These are phyloP conservation scores for Thuidium tamariscinum DNA, from an alignment of 225 moss, liverwort and hornwort genomes.

Conservation along the genomic window DNA sequence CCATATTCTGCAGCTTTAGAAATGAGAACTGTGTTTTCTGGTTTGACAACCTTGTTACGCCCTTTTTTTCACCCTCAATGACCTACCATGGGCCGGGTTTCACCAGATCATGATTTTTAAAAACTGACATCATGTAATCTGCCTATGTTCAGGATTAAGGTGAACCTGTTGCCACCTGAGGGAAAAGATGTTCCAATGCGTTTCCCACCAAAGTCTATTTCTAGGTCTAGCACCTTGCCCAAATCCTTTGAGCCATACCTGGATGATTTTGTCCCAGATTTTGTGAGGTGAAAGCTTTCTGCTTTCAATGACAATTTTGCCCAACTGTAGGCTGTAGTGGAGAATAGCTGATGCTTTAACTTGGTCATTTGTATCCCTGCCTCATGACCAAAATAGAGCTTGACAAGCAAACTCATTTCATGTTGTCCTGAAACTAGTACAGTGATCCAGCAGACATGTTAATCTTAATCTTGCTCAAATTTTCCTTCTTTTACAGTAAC, in stretches of 20 bases:
- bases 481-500: background rate
- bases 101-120: background rate
- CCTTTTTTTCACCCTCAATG: background rate
- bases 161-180: conserved; percentile 34
- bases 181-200: background rate
- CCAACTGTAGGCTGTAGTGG: background rate
- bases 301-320: background rate
- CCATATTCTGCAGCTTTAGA: background rate
- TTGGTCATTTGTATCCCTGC: background rate
- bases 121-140: background rate
- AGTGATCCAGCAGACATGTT: background rate
- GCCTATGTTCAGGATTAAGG: conserved; percentile 31
- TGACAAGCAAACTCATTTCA: background rate
- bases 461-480: background rate
- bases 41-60: background rate
- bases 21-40: background rate
- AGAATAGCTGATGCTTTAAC: background rate
- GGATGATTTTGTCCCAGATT: background rate
- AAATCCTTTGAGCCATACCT: background rate
- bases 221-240: background rate
- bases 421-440: background rate
- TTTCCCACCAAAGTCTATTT: background rate
- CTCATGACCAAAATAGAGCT: background rate
- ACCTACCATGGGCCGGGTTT: background rate
- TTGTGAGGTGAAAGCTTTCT: background rate